These are phyloP conservation scores for Cyphellophora europaea DNA, from an alignment of 2,329 filamentous ascomycete species.

Conservation along the genomic window DNA sequence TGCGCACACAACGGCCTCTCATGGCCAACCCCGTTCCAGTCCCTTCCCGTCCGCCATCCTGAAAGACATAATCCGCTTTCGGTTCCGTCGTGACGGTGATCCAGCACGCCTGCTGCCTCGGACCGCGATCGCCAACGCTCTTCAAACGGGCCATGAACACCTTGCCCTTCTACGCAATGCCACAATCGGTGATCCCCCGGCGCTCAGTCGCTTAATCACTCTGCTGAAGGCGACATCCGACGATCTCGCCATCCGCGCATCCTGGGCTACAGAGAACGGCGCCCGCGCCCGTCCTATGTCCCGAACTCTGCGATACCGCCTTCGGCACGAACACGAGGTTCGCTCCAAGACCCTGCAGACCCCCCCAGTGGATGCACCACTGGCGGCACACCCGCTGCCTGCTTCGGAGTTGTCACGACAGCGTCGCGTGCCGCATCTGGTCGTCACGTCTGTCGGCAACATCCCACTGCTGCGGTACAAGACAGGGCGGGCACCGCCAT, in stretches of 20 bases:
- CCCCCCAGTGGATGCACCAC: constrained; percentile 5
- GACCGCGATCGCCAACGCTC: constrained; percentile 26
- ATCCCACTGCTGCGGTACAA: constrained; percentile 32
- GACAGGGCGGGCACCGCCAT: constrained; percentile 34
- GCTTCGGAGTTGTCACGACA: constrained; percentile 17
- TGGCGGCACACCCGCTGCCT: constrained; percentile 13
- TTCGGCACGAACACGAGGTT: constrained; percentile 6
- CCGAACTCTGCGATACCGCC: no score
- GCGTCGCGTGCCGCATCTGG: constrained; percentile 31
- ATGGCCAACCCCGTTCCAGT: no score
- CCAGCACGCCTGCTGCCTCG: constrained; percentile 28
- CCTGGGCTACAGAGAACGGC: constrained; percentile 2
- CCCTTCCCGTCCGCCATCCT: constrained; percentile 16
- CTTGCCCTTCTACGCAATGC: constrained; percentile 10
- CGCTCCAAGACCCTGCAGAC: constrained; percentile 2
- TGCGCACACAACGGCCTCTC: no score
- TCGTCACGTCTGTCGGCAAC: constrained; percentile 22
- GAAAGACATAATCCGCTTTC: constrained; percentile 24
- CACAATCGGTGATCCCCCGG: constrained; percentile 3
- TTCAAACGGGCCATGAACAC: constrained; percentile 33
- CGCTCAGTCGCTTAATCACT: constrained; percentile 5
- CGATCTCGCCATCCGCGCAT: constrained; percentile 5
- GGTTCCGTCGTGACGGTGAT: constrained; percentile 30
- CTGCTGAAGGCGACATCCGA: constrained; percentile 6
- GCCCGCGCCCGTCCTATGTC: no score